Percentiles rank a stretch among this genome's conserved stretches.
Conservation (phyloP, 2,329 filamentous ascomycete species). For the Teratosphaeriaceae sp. region DNA sequence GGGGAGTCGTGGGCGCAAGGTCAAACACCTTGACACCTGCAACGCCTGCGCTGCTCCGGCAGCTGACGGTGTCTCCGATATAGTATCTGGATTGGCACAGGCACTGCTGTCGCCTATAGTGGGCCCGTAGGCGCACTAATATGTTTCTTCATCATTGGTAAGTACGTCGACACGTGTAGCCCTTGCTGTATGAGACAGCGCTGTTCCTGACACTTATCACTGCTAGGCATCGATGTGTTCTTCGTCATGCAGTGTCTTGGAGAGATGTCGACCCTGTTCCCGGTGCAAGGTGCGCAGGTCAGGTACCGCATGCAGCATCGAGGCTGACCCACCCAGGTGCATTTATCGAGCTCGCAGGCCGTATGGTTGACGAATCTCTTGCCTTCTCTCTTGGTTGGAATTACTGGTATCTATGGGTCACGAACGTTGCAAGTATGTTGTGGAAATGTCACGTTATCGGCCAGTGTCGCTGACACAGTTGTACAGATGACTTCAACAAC, state of each 20-base stretch:
- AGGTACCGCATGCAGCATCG: background rate
- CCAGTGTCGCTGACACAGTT: background rate
- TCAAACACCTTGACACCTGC: no score
- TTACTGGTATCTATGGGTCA: conserved; percentile 13
- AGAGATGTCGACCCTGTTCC: conserved; percentile 11
- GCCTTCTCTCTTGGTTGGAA: conserved; percentile 13
- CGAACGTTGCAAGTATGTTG: conserved; percentile 9
- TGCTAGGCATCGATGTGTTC: no score
- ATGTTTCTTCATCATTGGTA: conserved; percentile 12
- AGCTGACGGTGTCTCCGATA: no score
- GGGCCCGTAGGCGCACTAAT: conserved; percentile 12
- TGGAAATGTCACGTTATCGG: no score
- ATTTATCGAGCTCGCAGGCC: conserved; percentile 12
- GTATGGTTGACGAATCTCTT: conserved; percentile 12
- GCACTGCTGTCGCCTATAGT: conserved; percentile 10
- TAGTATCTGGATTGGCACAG: conserved; percentile 11
- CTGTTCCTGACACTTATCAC: no score
- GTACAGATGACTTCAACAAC: conserved; percentile 7
- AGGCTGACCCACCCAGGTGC: background rate
- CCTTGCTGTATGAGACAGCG: no score
- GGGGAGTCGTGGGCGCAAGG: conserved; percentile 14
- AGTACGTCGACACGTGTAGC: no score
- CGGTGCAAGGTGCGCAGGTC: conserved; percentile 5
- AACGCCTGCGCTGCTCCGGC: no score
- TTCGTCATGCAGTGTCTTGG: conserved; percentile 14